Conservation (phyloP, 2,329 filamentous ascomycete genomes). For the Fusarium coffeatum region DNA sequence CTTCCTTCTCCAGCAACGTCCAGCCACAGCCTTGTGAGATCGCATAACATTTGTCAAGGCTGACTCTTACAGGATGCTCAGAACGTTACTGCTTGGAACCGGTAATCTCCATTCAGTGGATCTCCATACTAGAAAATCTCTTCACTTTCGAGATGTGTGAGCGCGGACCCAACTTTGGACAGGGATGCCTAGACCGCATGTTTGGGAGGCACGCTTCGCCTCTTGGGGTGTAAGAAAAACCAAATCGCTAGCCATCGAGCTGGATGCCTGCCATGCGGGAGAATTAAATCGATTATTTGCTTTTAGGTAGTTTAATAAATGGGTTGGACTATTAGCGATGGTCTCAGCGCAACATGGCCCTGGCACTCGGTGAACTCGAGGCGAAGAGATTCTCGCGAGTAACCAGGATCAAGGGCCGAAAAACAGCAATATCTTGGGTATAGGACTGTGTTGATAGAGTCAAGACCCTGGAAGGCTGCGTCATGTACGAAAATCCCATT, state of each 20-base stretch:
- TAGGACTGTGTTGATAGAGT: conserved; percentile 18
- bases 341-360: conserved; percentile 24
- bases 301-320: conserved; percentile 25
- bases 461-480: conserved; percentile 28
- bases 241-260: background rate
- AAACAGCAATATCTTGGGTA: conserved; percentile 8
- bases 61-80: conserved; percentile 14
- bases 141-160: conserved; percentile 29
- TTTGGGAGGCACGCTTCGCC: conserved; percentile 37
- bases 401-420: conserved; percentile 26
- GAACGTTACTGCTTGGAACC: conserved; percentile 32
- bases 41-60: conserved; percentile 30
- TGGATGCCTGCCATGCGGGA: conserved; percentile 16
- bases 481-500: conserved; percentile 20
- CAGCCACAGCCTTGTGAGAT: conserved; percentile 41
- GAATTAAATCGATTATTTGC: conserved; percentile 20
- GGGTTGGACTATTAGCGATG: conserved; percentile 10
- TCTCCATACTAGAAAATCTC: conserved; percentile 42
- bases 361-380: conserved; percentile 17
- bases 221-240: conserved; percentile 10
- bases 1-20: conserved; percentile 15
- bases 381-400: conserved; percentile 35
- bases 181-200: conserved; percentile 46
- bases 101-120: conserved; percentile 43
- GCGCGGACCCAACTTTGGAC: conserved; percentile 31